Evolutionary conservation across 2,329 filamentous ascomycete species (phyloP), one percentile per base, ranked within the genome.

Genomic region (Lachnellula suecica): DNA sequence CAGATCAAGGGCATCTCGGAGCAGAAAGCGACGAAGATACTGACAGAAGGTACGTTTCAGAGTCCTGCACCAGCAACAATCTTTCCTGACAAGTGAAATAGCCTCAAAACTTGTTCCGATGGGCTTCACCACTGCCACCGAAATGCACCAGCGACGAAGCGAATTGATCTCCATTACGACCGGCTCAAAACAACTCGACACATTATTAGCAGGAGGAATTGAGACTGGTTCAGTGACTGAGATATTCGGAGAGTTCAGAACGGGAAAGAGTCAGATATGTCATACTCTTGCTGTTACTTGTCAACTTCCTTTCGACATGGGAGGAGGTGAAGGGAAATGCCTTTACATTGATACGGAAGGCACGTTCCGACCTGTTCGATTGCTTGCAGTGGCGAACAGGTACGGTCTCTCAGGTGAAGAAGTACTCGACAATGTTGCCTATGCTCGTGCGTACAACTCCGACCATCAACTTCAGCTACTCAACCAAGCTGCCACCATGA

Each of bases 281-380:
- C 95, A 99, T 70, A 99, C 94, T 0, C 79, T 99, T n/a, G 94
- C 95, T 0, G 94, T 99, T 25, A 99, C 94, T 43, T 99, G 95
- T 68, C 94, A 99, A 71, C 72, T 99, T 40, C 94, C 94, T 1
- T 97, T 99, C 68, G 94, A 99, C 68, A 97, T 97, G 93, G 95
- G 94, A 48, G 94, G 94, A 51, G 94, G 95, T 25, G 94, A 99
- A 73, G 94, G 94, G 43, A 99, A 99, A 70, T 99, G 95, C 66
- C 79, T 99, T 45, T 99, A 99, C 67, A 99, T 99, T 60, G 94
- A 99, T 65, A 99, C 94, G 0, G 94, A 99, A 71, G 95, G 94
- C 55, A 99, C 94, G 1, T 99, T 99, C 69, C 84, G 92, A 59
- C 95, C 94, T 0, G 91, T 97, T 2, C 87, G 94, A 49, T 77